A percentile compares a stretch with the other conserved stretches of the same genome.
These are phyloP conservation scores for Lycium barbarum DNA, from an alignment of 257 asterid genomes.

Conservation along the genomic window DNA sequence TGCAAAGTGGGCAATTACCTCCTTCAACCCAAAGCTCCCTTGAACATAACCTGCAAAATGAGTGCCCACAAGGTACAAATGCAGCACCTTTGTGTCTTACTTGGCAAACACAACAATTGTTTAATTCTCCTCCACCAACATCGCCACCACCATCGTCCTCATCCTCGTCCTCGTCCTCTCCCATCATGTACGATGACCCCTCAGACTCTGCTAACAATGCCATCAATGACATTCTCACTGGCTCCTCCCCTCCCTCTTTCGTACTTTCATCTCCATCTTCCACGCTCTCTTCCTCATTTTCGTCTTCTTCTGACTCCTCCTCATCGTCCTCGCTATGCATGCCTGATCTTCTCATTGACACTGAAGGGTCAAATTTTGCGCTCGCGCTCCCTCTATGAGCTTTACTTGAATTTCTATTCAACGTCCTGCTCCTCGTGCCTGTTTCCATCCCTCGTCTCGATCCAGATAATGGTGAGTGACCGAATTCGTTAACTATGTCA, in stretches of 20 bases:
- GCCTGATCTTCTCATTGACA: not conserved
- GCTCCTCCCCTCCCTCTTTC: slow-evolving; percentile 31
- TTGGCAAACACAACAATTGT: slow-evolving; percentile 79
- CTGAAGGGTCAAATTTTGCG: not conserved
- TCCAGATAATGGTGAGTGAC: slow-evolving; percentile 6
- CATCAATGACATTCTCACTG: slow-evolving; percentile 80
- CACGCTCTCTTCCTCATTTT: slow-evolving; percentile 27
- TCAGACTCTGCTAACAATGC: slow-evolving; percentile 72
- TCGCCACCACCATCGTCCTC: slow-evolving; percentile 39
- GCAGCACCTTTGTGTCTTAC: slow-evolving; percentile 89
- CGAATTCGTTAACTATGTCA: not conserved
- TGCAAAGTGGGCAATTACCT: slow-evolving; percentile 76
- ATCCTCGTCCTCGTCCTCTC: slow-evolving; percentile 57
- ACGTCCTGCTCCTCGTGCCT: not conserved
- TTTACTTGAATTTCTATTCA: slow-evolving; percentile 25
- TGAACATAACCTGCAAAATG: slow-evolving; percentile 85
- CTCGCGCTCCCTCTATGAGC: not conserved
- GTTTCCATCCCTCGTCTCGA: slow-evolving; percentile 21
- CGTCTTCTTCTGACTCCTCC: not conserved
- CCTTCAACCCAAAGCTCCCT: slow-evolving; percentile 71
- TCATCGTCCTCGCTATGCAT: not conserved
- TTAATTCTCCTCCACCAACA: slow-evolving; percentile 37
- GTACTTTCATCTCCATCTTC: slow-evolving; percentile 17
- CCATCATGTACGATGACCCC: slow-evolving; percentile 55
- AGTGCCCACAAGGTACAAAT: slow-evolving; percentile 89